phyloP scores from a whole-genome alignment of 495 filamentous ascomycete genomes.

The Lentithecium fluviatile region DNA sequence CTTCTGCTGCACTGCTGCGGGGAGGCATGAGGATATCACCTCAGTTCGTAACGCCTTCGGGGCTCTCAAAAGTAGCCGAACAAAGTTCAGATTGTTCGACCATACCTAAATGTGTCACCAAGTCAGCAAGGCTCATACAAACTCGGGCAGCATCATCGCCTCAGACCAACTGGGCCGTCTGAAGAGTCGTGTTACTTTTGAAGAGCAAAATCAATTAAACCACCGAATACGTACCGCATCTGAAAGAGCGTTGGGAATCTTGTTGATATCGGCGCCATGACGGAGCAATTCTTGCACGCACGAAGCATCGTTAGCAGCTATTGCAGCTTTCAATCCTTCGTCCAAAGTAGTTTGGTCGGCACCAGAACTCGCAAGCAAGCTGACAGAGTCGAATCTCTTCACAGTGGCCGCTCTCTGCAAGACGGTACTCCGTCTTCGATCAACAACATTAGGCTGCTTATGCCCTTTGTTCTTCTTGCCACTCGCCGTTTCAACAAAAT shows the following conservation, averaged over 20 bases:
- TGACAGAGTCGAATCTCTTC: conserved; percentile 14
- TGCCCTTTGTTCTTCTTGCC: conserved; percentile 20
- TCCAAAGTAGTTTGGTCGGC: conserved; percentile 25
- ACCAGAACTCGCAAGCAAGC: conserved; percentile 26
- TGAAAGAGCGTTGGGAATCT: conserved; percentile 18
- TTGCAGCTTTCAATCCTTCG: conserved; percentile 24
- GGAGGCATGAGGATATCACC: conserved; percentile 25
- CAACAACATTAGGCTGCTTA: conserved; percentile 15
- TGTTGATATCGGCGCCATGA: conserved; percentile 29
- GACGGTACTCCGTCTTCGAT: conserved; percentile 23
- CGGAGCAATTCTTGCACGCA: conserved; percentile 31
- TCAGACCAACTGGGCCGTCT: too few species aligned
- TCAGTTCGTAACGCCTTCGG: conserved; percentile 24
- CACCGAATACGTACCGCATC: too few species aligned
- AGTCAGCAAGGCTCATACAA: too few species aligned
- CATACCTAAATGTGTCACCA: too few species aligned
- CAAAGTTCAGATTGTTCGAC: conserved; percentile 11
- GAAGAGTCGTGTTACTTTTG: too few species aligned
- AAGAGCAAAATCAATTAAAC: too few species aligned
- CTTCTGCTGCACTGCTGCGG: conserved; percentile 22
- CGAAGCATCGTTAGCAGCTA: conserved; percentile 21
- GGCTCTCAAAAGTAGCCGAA: conserved; percentile 19
- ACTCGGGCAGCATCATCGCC: too few species aligned
- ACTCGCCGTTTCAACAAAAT: conserved; percentile 21
- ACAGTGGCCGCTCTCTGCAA: conserved; percentile 25